These are phyloP conservation scores for Arthrobotrys iridis DNA, from an alignment of 2,329 filamentous ascomycete genomes.

Conservation along the genomic window DNA sequence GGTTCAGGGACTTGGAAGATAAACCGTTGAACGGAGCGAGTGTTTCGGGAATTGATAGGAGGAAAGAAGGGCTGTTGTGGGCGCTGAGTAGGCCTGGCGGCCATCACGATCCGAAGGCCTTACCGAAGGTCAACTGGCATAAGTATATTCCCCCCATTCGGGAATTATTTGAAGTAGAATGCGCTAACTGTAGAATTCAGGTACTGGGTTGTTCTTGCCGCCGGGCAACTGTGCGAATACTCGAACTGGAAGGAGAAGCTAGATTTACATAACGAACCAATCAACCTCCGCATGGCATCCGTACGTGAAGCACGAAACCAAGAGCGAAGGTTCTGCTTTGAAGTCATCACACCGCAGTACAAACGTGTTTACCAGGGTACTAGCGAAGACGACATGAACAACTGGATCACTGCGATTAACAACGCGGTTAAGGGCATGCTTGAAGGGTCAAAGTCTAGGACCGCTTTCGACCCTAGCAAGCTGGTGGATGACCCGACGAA, in stretches of 20 bases:
- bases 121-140: conserved; percentile 98
- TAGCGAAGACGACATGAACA: conserved; percentile 97
- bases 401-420: conserved; percentile 95
- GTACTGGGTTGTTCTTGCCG: conserved; percentile 98
- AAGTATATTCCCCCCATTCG: conserved; percentile 72
- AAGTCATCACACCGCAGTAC: conserved; percentile 95
- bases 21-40: conserved; percentile 70
- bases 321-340: conserved; percentile 95
- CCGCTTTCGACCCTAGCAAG: conserved; percentile 63
- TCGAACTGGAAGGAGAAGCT: conserved; percentile 99
- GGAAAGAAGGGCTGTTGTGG: conserved; percentile 95
- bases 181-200: conserved; percentile 63
- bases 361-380: conserved; percentile 97
- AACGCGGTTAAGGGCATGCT: conserved; percentile 96
- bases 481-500: conserved; percentile 43
- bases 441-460: conserved; percentile 74
- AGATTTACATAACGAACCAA: conserved; percentile 96
- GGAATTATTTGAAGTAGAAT: not conserved
- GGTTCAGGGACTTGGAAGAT: conserved; percentile 91
- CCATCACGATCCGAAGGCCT: conserved; percentile 90
- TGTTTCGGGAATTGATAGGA: conserved; percentile 72
- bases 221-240: conserved; percentile 96
- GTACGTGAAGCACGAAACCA: conserved; percentile 94
- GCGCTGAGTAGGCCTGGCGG: conserved; percentile 90
- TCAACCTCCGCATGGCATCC: conserved; percentile 95